Base-by-base conservation (phyloP, 108 stramenopile species). In the Cylindrotheca fusiformis region DNA sequence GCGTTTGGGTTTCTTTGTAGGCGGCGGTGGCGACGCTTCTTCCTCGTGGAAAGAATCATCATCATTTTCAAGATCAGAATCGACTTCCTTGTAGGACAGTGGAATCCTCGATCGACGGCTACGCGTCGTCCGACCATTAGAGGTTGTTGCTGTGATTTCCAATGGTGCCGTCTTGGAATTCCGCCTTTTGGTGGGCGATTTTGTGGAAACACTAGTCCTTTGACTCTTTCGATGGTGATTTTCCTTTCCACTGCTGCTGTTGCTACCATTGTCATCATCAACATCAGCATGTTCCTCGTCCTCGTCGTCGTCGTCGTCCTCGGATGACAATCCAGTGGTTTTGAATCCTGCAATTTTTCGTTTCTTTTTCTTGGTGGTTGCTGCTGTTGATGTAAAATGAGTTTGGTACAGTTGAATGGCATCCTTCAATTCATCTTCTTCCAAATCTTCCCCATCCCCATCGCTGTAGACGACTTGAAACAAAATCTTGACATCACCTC, bases 261-360 rank as follows among this genome's bases (percentile, higher is more conserved):
- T 51, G 12, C 23, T 51, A 6, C 23, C n/a, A 5, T 12, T 51
- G 50, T 51, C 50, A 5, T 55, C 54, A 10, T 12, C 31, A 58
- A 58, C 5, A 6, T 36, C 32, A 21, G 8, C 18, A 4, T 58
- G 32, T 21, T 27, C 54, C 54, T 56, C 36, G 32, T 61, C 59
- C 26, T 61, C 60, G 60, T 52, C 59, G 17, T 60, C 47, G 23
- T 26, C 60, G 25, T 28, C 27, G 22, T 17, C 25, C 3, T 60
- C 47, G 31, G 32, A 44, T 41, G 36, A 10, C 36, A 14, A 41
- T 10, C 6, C 36, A 10, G 14, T 41, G 10, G 36, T 41, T 41
- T 6, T 6, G 36, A n/a, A n/a, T n/a, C 14, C 36, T 6, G 6
- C 36, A 41, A 41, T 41, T 14, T 41, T 41, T 41, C 14, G 10